Evolutionary conservation across 179 eudicot species (phyloP).

Genomic region (Spergularia azorica): DNA sequence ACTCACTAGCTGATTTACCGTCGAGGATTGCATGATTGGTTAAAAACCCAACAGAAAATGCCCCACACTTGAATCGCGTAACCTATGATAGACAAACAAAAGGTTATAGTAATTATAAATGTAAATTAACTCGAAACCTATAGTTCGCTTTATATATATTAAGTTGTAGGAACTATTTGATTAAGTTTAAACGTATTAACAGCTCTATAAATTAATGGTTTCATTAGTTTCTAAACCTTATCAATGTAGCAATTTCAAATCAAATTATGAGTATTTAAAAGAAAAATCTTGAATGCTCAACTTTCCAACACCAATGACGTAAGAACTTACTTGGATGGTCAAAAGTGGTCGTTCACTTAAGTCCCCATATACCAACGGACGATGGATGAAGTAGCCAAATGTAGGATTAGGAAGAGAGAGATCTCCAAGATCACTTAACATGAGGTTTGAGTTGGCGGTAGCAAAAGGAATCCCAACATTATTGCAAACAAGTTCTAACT

Average conservation of each 20-base stretch:
- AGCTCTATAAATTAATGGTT: too few relatives aligned
- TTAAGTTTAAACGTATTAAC: too few relatives aligned
- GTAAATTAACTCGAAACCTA: not conserved
- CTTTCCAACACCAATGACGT: not conserved
- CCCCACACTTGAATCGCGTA: constrained; percentile 56
- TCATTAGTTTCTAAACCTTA: too few relatives aligned
- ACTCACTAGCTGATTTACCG: constrained; percentile 53
- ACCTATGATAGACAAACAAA: constrained; percentile 29
- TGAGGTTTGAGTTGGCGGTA: constrained; percentile 38
- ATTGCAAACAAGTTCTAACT: constrained; percentile 52
- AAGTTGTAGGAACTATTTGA: too few relatives aligned
- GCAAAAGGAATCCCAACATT: constrained; percentile 48
- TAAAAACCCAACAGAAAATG: constrained; percentile 46
- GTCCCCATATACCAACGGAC: constrained; percentile 35
- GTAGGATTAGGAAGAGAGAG: constrained; percentile 46
- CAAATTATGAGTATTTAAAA: too few relatives aligned
- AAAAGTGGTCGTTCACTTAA: constrained; percentile 37
- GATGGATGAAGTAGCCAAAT: constrained; percentile 39
- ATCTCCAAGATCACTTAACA: constrained; percentile 44
- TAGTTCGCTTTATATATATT: too few relatives aligned
- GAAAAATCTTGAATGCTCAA: not conserved
- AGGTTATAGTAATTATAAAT: too few relatives aligned
- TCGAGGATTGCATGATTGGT: constrained; percentile 52
- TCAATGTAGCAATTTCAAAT: too few relatives aligned
- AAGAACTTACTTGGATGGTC: constrained; percentile 42